Base-by-base conservation (phyloP, 192 early-diverging fungal species). In the Rhizophlyctis rosea region DNA sequence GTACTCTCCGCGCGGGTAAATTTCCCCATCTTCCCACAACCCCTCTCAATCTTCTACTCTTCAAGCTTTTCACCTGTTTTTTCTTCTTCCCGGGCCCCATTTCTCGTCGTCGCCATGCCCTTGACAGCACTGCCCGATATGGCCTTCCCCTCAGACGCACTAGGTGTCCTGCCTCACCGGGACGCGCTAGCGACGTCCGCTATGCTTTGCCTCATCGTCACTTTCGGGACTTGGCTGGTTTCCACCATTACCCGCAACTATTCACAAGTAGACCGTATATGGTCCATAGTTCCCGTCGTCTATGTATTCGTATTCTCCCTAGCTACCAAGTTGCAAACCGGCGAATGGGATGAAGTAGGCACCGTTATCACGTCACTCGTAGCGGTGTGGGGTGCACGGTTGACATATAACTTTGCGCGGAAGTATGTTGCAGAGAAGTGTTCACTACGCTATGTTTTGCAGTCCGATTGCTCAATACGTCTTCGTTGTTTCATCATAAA, bases 331-430 rank as follows among this genome's bases (percentile, higher is more conserved):
- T 59, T 62, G 24, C 35, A 47, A 13, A 51, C 44, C 13, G 79
- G 64, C 54, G 31, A 24, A 9, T 47, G 78, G 7, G 65, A 78
- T 36, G 47, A 53, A 23, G 72, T 84, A 32, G 65, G 80, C 0
- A 4, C 78, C 14, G 48, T 71, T 0, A 78, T 80, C 4, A 49
- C 74, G 23, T 9, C 67, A 13, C 60, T 90, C 11, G 81, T 86
- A 18, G 57, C 73, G 0, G 21, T 84, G 21, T 96, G 94, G 94
- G 85, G 86, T 4, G 4, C 71, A 1, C 82, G 92, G 21, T 68
- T 93, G 35, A 90, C 89, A 0, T 90, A 76, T 67, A 94, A 93
- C 74, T 91, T 90, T 62, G 69, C 75, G 23, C 61, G 92, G 11
- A 87, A 90, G 61, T 68, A 39, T 36, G 67, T 58, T 27, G 9